A percentile compares a stretch with the other conserved stretches of the same genome.
Evolutionary conservation across 2,329 filamentous ascomycete species (phyloP).

Genomic region (Periconia macrospinosa): DNA sequence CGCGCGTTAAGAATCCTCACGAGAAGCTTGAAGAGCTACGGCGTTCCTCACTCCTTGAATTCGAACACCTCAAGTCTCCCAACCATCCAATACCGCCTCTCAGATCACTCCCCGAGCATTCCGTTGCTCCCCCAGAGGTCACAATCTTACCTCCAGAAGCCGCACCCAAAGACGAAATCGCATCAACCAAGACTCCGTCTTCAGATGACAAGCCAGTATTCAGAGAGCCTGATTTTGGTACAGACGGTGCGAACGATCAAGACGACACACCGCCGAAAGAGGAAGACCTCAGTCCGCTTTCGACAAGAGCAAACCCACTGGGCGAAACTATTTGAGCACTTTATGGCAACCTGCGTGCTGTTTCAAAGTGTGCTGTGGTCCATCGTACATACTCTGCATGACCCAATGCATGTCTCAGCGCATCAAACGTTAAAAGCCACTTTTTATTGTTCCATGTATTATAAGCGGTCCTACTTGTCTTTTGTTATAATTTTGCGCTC

Average conservation of each 20-base stretch:
- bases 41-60: constrained; percentile 47
- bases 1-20: constrained; percentile 46
- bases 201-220: constrained; percentile 19
- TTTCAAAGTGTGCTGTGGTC: not conserved
- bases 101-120: constrained; percentile 42
- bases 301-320: not conserved
- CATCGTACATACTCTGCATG: not conserved
- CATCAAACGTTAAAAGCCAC: not conserved
- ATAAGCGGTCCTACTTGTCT: not conserved
- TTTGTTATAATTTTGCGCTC: not conserved
- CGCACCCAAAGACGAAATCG: constrained; percentile 2
- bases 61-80: constrained; percentile 43
- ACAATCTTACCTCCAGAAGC: not conserved
- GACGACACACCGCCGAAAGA: not conserved
- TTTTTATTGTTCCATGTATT: constrained; percentile 1
- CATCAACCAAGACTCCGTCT: not conserved
- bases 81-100: constrained; percentile 33
- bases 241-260: constrained; percentile 8
- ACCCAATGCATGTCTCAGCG: no score
- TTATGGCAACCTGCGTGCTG: not conserved
- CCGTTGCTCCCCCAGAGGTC: constrained; percentile 18
- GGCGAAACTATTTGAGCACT: not conserved
- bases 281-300: constrained; percentile 21
- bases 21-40: constrained; percentile 52
- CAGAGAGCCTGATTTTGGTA: constrained; percentile 25